A percentile compares a stretch with the other conserved stretches of the same genome.
These are phyloP conservation scores for Corchorus capsularis DNA, from an alignment of 345 rosid species.

Conservation along the genomic window DNA sequence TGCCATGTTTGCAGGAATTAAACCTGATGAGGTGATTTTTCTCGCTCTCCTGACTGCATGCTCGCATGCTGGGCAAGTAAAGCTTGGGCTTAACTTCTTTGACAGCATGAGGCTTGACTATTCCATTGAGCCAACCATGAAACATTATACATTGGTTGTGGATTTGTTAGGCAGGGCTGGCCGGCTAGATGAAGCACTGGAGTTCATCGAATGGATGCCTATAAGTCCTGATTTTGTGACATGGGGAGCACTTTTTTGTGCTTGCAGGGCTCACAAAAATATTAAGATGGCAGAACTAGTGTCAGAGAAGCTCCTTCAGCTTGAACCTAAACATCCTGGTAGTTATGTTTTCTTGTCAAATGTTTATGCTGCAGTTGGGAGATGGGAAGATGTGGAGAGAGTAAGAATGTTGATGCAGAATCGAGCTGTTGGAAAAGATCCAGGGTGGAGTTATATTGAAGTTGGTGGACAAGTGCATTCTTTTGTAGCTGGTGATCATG, in stretches of 20 bases:
- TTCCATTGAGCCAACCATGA: constrained; percentile 59
- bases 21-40: constrained; percentile 63
- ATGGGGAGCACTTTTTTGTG: constrained; percentile 64
- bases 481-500: constrained; percentile 51
- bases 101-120: constrained; percentile 70
- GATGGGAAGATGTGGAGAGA: constrained; percentile 48
- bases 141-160: constrained; percentile 56
- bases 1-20: constrained; percentile 45
- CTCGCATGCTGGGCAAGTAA: constrained; percentile 50
- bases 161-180: constrained; percentile 67
- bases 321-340: constrained; percentile 58
- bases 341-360: constrained; percentile 55
- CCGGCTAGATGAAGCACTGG: constrained; percentile 49
- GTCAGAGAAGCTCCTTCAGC: constrained; percentile 43
- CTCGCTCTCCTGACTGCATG: constrained; percentile 61
- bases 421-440: constrained; percentile 40
- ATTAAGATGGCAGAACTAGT: constrained; percentile 43
- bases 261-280: constrained; percentile 56
- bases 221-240: constrained; percentile 54
- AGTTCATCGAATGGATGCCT: constrained; percentile 50
- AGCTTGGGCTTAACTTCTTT: constrained; percentile 60
- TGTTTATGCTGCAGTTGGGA: constrained; percentile 43
- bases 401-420: constrained; percentile 36
- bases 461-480: constrained; percentile 48
- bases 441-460: constrained; percentile 61